Base-by-base conservation (phyloP, 306 rosid species). In the Dicorynia guianensis region DNA sequence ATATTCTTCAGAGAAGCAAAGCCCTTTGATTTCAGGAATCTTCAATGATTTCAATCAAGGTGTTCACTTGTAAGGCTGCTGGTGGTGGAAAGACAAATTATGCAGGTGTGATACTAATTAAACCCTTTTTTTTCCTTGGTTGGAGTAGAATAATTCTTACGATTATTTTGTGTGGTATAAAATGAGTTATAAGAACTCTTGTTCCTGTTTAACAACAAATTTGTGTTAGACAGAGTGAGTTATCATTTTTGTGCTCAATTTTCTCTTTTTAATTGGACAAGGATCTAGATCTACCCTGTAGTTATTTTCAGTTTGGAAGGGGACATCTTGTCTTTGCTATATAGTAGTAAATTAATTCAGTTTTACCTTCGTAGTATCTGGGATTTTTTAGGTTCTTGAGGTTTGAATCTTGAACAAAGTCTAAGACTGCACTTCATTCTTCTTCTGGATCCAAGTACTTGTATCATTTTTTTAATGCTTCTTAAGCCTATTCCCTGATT, bases 41-140 rank as follows among this genome's bases (percentile, higher is more conserved):
- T 88, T 86, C 46, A 85, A 35, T 43, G 85, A 89, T 61, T 83
- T 60, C 63, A 81, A 82, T 56, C 78, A 11, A 75, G 3, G 88
- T 80, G 48, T 83, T 91, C 52, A 81, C 88, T 56, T 82, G 85
- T 63, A 87, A 84, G 47, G 90, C 89, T 74, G 82, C 90, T 14
- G 79, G 89, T 8, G 80, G 84, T 66, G 88, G 91, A 74, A 87
- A 86, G 79, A 85, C 90, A 4, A 79, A 76, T 83, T 0, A 83
- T 83, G 85, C 96, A 84, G 95, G 95, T 89, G 84, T 74, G 74
- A 60, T 44, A 75, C 55, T 62, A 55, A 40, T 1, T n/a, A 63
- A 63, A 33, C 76, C 76, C 34, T 72, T 18, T 59, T 44, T 40
- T 76, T 53, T 65, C n/a, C 18, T 67, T 67, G 55, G 3, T 54